Percentiles rank a stretch among this genome's conserved stretches.
These are phyloP conservation scores for Daldinia loculata DNA, from an alignment of 495 filamentous ascomycete species.

Conservation along the genomic window DNA sequence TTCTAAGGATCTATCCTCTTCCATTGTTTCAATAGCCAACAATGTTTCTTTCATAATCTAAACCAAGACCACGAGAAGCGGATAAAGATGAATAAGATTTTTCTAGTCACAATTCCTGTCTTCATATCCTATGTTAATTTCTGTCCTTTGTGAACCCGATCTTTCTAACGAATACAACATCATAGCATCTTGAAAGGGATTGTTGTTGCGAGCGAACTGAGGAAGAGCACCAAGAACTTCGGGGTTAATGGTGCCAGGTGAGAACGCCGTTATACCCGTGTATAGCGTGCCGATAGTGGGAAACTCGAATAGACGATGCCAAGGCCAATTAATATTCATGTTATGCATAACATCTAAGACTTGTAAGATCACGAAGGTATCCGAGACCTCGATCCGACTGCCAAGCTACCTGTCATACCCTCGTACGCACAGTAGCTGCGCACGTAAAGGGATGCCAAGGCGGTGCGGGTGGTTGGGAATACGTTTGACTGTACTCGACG, in stretches of 20 bases:
- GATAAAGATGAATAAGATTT: background rate
- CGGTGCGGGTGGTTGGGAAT: constrained; percentile 5
- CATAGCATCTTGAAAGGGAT: background rate
- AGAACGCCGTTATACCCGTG: constrained; percentile 5
- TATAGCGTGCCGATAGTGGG: background rate
- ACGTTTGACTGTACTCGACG: constrained; percentile 21
- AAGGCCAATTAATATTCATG: constrained; percentile 11
- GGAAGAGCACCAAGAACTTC: background rate
- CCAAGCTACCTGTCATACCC: constrained; percentile 32
- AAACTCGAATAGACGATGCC: constrained; percentile 19
- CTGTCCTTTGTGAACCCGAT: background rate
- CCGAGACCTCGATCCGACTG: constrained; percentile 33
- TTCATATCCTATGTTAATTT: background rate
- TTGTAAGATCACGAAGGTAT: constrained; percentile 20
- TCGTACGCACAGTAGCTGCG: constrained; percentile 33
- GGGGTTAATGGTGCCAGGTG: background rate
- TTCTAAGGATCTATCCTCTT: background rate
- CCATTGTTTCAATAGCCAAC: constrained; percentile 6
- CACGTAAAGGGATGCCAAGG: constrained; percentile 28
- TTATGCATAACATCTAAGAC: constrained; percentile 13
- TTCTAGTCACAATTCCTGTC: background rate
- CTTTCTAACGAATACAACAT: background rate
- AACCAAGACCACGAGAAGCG: background rate
- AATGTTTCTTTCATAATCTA: background rate
- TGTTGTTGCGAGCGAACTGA: background rate